phyloP scores from a whole-genome alignment of 345 rosid species.

The Triadica sebifera region DNA sequence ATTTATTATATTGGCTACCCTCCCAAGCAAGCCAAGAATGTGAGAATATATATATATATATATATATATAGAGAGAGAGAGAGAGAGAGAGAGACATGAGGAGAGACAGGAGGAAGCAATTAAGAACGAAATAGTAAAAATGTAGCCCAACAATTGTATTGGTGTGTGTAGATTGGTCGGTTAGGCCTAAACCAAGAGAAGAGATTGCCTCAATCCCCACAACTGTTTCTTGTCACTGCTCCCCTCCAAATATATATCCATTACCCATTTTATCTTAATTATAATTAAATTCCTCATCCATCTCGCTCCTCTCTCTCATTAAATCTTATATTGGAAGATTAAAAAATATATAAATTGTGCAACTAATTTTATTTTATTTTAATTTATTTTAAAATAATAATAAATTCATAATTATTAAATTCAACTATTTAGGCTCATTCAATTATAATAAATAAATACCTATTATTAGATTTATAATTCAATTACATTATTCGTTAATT shows the following conservation, averaged over 20 bases:
- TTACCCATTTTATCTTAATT: background rate
- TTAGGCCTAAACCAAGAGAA: background rate
- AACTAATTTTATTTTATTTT: no score
- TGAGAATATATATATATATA: background rate
- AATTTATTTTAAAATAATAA: no score
- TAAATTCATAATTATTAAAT: no score
- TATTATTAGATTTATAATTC: no score
- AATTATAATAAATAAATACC: no score
- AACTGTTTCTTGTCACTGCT: constrained; percentile 13
- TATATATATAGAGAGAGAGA: background rate
- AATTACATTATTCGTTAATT: no score
- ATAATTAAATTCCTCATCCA: no score
- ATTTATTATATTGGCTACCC: constrained; percentile 11
- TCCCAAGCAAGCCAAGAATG: constrained; percentile 18
- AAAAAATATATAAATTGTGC: no score
- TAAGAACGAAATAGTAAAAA: constrained; percentile 7
- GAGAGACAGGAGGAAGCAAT: constrained; percentile 6
- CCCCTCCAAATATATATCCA: background rate
- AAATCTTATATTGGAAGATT: no score
- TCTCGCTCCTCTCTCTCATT: background rate
- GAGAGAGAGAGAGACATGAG: background rate
- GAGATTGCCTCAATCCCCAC: constrained; percentile 26
- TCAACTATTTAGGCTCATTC: no score
- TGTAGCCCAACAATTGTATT: constrained; percentile 30
- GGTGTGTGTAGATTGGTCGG: constrained; percentile 34